Percentiles rank a stretch among this genome's conserved stretches.
Conservation (phyloP, 257 asterid genomes). For the Penstemon eatonii region DNA sequence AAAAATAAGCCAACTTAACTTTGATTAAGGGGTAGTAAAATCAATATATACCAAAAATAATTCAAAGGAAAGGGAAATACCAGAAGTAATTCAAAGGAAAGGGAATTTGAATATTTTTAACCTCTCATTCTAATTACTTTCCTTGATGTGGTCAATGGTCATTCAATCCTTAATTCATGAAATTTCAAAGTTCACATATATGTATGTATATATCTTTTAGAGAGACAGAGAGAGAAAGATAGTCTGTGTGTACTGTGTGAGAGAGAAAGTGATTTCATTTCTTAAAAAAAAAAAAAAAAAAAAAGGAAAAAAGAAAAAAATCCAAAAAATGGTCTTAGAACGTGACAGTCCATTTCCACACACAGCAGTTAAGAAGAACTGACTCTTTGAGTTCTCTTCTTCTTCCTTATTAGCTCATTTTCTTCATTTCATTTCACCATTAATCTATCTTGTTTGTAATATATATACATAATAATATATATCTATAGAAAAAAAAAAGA, state of each 20-base stretch:
- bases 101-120: not conserved
- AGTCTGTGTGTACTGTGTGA: not conserved
- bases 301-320: not conserved
- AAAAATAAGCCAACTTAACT: not conserved
- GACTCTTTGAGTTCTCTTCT: constrained; percentile 29
- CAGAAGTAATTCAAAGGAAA: not conserved
- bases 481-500: not conserved
- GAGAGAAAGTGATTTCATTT: not conserved
- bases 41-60: not conserved
- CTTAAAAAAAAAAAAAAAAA: not conserved
- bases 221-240: not conserved
- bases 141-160: not conserved
- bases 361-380: constrained; percentile 23
- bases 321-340: constrained; percentile 34
- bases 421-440: not conserved
- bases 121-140: not conserved
- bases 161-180: not conserved
- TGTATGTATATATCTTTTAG: not conserved
- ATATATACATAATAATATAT: not conserved
- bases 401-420: constrained; percentile 3
- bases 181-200: not conserved
- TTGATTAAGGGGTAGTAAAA: not conserved
- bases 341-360: constrained; percentile 44
- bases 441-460: not conserved
- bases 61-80: not conserved